These are phyloP conservation scores for Saussurea involucrata DNA, from an alignment of 129 eudicot species.

Conservation along the genomic window DNA sequence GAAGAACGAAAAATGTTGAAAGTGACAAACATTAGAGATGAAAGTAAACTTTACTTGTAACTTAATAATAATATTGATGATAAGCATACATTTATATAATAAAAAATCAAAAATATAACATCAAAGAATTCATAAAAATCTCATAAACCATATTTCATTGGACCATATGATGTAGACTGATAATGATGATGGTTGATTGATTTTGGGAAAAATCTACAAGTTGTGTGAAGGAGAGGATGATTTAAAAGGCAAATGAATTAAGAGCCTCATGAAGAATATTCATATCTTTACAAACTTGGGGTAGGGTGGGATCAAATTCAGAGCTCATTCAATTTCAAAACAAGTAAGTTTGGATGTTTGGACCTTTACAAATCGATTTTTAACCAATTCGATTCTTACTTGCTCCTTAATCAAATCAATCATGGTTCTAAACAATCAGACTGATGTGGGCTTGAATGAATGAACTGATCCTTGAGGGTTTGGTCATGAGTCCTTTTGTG, in stretches of 20 bases:
- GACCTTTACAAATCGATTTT: neutral
- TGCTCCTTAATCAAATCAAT: neutral
- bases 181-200: neutral
- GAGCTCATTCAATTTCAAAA: neutral
- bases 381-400: neutral
- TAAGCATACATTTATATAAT: neutral
- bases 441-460: neutral
- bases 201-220: neutral
- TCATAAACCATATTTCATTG: neutral
- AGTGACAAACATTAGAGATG: too few species aligned
- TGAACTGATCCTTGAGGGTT: neutral
- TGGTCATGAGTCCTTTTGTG: neutral
- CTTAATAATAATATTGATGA: neutral
- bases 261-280: slow-evolving; percentile 28
- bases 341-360: neutral
- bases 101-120: neutral
- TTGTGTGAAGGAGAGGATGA: slow-evolving; percentile 22
- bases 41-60: too few species aligned
- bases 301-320: slow-evolving; percentile 18
- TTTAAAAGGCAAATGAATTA: slow-evolving; percentile 8
- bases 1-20: too few species aligned
- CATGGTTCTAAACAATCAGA: neutral
- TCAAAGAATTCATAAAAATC: neutral
- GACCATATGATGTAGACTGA: neutral
- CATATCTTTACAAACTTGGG: slow-evolving; percentile 14